A percentile compares a stretch with the other conserved stretches of the same genome.
Evolutionary conservation across 78 protist species (phyloP).

Genomic region (Mantamonas sphyraenae): DNA sequence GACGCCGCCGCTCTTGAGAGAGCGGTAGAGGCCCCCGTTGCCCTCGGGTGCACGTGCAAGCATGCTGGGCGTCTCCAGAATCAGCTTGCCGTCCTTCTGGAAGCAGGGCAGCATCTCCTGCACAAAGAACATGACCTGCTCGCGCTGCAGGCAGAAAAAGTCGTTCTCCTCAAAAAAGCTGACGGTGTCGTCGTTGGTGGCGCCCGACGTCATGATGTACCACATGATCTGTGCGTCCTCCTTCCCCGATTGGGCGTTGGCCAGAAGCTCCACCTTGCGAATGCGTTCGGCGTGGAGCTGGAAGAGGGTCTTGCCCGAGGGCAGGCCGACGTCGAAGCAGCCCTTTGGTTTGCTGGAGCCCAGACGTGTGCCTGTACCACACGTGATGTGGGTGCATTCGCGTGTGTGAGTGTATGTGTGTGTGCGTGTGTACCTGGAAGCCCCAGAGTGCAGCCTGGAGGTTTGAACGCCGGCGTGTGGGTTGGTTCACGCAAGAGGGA

Average conservation of each 20-base stretch:
- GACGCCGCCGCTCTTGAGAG: slow-evolving; percentile 52
- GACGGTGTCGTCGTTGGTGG: slow-evolving; percentile 61
- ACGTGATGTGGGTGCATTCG: too few relatives aligned
- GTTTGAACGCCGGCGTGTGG: too few relatives aligned
- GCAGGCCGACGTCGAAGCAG: slow-evolving; percentile 75
- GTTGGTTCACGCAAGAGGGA: too few relatives aligned
- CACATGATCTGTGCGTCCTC: slow-evolving; percentile 27
- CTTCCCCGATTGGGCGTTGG: background rate
- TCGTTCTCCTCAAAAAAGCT: slow-evolving; percentile 54
- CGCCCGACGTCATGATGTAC: slow-evolving; percentile 85
- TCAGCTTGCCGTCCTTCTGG: slow-evolving; percentile 68
- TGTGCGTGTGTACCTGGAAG: too few relatives aligned
- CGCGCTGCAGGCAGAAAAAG: slow-evolving; percentile 70
- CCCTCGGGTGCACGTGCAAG: background rate
- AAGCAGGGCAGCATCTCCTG: slow-evolving; percentile 84
- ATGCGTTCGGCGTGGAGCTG: slow-evolving; percentile 88
- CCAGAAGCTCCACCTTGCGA: slow-evolving; percentile 43
- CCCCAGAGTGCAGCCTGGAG: too few relatives aligned
- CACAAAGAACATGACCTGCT: slow-evolving; percentile 69
- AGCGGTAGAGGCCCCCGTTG: background rate
- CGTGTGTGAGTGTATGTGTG: too few relatives aligned
- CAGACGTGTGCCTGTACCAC: slow-evolving; percentile 88
- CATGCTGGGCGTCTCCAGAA: slow-evolving; percentile 21
- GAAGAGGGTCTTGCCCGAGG: slow-evolving; percentile 80
- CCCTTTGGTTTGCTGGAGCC: slow-evolving; percentile 92